Conservation (phyloP, 306 rosid species). For the Inga leiocalycina region DNA sequence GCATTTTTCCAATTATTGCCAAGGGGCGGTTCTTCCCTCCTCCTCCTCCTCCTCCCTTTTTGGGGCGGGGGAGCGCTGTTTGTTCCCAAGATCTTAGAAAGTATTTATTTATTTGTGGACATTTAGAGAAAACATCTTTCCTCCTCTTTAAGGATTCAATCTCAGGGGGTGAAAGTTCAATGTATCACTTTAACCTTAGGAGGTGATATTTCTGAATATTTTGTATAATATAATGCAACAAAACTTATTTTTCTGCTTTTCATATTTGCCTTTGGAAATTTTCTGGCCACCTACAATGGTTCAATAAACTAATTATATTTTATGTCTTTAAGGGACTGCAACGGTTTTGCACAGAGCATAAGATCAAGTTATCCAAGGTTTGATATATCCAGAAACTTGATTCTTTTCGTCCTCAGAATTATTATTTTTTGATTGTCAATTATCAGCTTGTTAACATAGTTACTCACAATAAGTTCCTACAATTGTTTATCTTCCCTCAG, state of each 20-base stretch:
- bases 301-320: background rate
- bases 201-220: background rate
- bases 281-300: background rate
- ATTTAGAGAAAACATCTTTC: background rate
- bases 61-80: background rate
- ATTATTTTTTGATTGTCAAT: background rate
- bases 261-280: background rate
- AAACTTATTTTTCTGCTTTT: background rate
- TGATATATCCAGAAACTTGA: background rate
- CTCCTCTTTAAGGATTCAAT: background rate
- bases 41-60: too few relatives aligned
- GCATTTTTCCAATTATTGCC: background rate
- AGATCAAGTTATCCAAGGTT: constrained; percentile 22
- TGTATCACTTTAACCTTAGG: background rate
- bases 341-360: constrained; percentile 22
- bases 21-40: background rate
- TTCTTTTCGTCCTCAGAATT: background rate
- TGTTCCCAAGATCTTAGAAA: background rate
- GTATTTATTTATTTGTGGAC: background rate
- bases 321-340: constrained; percentile 15
- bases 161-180: background rate
- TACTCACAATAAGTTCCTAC: background rate
- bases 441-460: constrained; percentile 23
- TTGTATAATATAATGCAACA: background rate
- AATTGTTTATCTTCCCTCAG: constrained; percentile 48